Percentiles rank a stretch among this genome's conserved stretches.
phyloP scores from a whole-genome alignment of 2,329 filamentous ascomycete species.

The Alternaria gansuensis region DNA sequence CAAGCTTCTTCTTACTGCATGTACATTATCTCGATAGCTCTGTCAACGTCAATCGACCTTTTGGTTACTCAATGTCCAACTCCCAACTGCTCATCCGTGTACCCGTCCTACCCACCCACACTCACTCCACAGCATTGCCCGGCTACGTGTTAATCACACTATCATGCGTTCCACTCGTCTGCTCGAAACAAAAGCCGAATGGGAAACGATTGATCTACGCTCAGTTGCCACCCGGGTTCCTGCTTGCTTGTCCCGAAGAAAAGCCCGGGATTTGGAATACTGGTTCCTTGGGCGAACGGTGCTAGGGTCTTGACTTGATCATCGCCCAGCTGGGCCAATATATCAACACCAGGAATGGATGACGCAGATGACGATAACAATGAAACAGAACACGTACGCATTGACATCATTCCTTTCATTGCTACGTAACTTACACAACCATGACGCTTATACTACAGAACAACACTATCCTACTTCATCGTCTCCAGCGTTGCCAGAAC shows the following conservation, averaged over 20 bases:
- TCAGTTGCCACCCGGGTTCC: not conserved
- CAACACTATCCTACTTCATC: constrained; percentile 6
- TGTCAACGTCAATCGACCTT: too few relatives aligned
- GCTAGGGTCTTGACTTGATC: not conserved
- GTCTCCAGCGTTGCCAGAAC: constrained; percentile 58
- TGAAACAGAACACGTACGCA: not conserved
- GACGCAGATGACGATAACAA: not conserved
- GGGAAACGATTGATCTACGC: not conserved
- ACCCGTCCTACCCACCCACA: not conserved
- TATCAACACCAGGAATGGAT: not conserved
- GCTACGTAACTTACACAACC: constrained; percentile 2
- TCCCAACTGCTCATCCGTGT: too few relatives aligned
- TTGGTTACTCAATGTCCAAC: too few relatives aligned
- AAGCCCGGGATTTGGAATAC: not conserved
- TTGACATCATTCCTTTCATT: constrained; percentile 12
- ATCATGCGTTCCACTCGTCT: not conserved
- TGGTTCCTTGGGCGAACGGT: not conserved
- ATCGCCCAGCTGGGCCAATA: not conserved
- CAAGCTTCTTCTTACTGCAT: not conserved
- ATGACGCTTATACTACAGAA: constrained; percentile 2
- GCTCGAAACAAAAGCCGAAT: constrained; percentile 5
- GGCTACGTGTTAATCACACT: not conserved
- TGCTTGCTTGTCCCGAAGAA: not conserved
- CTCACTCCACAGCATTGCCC: not conserved
- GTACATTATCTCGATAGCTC: not conserved